Conservation (phyloP, 2,329 filamentous ascomycete genomes). For the Dactylellina leptospora region DNA sequence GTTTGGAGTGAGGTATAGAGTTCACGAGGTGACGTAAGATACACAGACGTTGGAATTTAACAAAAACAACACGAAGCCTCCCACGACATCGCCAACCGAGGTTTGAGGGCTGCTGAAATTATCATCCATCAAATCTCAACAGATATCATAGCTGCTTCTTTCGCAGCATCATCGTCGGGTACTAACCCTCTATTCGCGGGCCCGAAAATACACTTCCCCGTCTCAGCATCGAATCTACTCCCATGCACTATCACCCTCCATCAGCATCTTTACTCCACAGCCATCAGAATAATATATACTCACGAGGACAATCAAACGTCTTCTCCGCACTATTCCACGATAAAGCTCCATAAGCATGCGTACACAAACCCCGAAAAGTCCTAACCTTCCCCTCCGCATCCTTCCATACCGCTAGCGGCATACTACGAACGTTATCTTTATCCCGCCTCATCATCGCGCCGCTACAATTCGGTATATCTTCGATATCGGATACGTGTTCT, state of each 20-base stretch:
- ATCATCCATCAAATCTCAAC: too few relatives aligned
- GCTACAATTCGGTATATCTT: conserved; percentile 64
- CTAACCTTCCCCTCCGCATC: conserved; percentile 66
- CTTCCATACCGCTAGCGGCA: conserved; percentile 68
- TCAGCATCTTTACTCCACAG: too few relatives aligned
- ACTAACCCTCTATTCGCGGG: conserved; percentile 58
- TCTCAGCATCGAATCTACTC: conserved; percentile 60
- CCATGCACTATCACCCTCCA: too few relatives aligned
- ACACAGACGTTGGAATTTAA: background rate
- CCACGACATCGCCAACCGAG: too few relatives aligned
- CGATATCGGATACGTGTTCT: conserved; percentile 68
- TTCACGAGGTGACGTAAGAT: background rate
- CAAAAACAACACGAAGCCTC: background rate
- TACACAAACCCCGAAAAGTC: conserved; percentile 67
- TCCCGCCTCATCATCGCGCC: conserved; percentile 65
- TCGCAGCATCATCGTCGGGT: conserved; percentile 41
- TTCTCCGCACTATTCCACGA: conserved; percentile 68
- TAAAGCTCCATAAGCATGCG: conserved; percentile 67
- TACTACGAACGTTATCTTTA: too few relatives aligned
- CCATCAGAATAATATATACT: too few relatives aligned
- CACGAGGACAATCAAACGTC: conserved; percentile 69
- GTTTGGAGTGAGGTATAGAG: background rate
- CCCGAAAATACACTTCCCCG: conserved; percentile 60
- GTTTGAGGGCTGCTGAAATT: too few relatives aligned
- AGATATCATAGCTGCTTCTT: conserved; percentile 1